phyloP scores from a whole-genome alignment of 495 filamentous ascomycete genomes.

The Penicillium riverlandense region DNA sequence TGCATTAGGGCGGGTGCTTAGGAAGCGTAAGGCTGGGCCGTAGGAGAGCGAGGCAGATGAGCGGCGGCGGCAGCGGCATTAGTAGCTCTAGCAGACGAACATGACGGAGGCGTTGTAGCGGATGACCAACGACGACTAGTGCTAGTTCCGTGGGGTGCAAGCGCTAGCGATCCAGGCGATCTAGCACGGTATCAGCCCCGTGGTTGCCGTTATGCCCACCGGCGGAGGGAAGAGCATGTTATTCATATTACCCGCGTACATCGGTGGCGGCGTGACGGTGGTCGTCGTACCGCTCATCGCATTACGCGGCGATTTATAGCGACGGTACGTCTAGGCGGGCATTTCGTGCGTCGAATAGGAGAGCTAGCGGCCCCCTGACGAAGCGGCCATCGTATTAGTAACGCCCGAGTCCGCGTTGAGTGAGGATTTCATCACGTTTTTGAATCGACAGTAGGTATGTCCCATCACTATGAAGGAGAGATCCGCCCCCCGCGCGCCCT shows the following conservation, averaged over 20 bases:
- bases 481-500: too few relatives aligned
- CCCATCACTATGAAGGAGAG: too few relatives aligned
- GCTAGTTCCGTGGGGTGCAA: conserved; percentile 1
- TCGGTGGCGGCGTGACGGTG: conserved; percentile 8
- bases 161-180: background rate
- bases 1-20: too few relatives aligned
- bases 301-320: conserved; percentile 8
- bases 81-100: background rate
- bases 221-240: conserved; percentile 13
- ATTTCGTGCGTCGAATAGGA: conserved; percentile 4
- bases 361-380: conserved; percentile 6
- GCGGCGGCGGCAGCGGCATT: too few relatives aligned
- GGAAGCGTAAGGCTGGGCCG: too few relatives aligned
- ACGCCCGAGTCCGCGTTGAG: conserved; percentile 9
- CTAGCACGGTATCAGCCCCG: background rate
- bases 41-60: too few relatives aligned
- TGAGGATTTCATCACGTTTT: conserved; percentile 10
- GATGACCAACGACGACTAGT: conserved; percentile 4
- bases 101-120: conserved; percentile 5
- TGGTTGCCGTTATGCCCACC: conserved; percentile 13
- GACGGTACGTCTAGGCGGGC: conserved; percentile 2
- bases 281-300: conserved; percentile 7
- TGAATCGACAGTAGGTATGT: conserved; percentile 8
- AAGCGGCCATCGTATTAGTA: conserved; percentile 11
- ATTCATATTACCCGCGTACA: conserved; percentile 15